Evolutionary conservation across 2,329 filamentous ascomycete species (phyloP), one percentile per base, ranked within the genome.

Genomic region (Amesomyces nigricolor): DNA sequence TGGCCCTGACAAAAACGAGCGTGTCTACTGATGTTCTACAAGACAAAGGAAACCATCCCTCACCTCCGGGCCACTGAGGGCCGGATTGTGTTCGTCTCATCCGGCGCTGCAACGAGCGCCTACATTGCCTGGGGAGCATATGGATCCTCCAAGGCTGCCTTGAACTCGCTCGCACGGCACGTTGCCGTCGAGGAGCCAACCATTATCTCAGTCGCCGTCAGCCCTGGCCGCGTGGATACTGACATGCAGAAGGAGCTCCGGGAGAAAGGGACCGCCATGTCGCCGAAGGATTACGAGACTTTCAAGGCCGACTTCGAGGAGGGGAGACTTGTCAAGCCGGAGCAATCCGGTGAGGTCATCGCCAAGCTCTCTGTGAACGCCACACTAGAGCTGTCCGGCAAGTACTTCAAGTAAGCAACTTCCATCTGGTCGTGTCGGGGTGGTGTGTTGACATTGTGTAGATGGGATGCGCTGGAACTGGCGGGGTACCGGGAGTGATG

Each of bases 161-260:
- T 94, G 65, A 95, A 95, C 69, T 89, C 92, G 63, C 73, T 96
- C 5, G 84, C 85, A 0, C 72, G 79, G 42, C 89, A 91, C 37
- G 71, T 96, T 37, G 82, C 82, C 0, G 77, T 78, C 1, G 91
- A 96, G 67, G 91, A 96, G 69, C 83, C 86, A 1, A 77, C 85
- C 13, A 83, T 96, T 44, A 88, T 81, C 0, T 85, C 82, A 11
- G 72, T 96, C 0, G 78, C 88, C 0, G 75, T 96, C 35, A 78
- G 85, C 4, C 91, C 91, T 0, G 91, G 91, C 2, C 83, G 88
- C 45, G 87, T 95, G 7, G 88, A 96, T 66, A 96, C 91, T 0
- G 86, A 86, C 50, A 96, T 96, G 91, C 91, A 96, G 69, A 78
- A 78, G n/a, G 80, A 87, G 55, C 81, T 99, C 55, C 78, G 94